Evolutionary conservation across 106 monocot species (phyloP), one percentile per base, ranked within the genome.

Genomic region (Dendrobium catenatum): DNA sequence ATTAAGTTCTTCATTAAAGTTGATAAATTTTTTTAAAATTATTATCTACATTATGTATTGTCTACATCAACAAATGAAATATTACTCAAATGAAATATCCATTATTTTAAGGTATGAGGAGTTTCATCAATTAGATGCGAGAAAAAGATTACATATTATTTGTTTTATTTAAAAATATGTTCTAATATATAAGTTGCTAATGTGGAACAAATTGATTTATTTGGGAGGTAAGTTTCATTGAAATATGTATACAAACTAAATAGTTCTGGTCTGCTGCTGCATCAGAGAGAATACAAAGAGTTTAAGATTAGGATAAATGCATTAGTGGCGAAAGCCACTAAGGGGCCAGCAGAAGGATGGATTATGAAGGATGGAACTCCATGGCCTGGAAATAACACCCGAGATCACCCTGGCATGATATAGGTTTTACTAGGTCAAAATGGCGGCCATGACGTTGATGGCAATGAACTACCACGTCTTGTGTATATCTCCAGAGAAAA

Each of bases 321-420:
- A 46, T 64, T 97, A 83, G 97, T 97, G 19, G 97, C 97, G 29
- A 29, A 29, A 29, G 29, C 29, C 29, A 1, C 29, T 29, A 29
- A 29, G 29, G 29, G 29, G 29, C 0, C 29, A 29, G 29, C 0
- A 29, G 96, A 96, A 29, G 29, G 29, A 29, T 29, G 29, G 96
- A 29, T 29, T 29, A 29, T 29, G 29, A 29, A 29, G 79, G 92
- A 93, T 40, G 97, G 94, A 47, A 94, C 97, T 4, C 97, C 94
- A 7, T 94, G 97, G 94, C 94, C 92, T 0, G 97, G 94, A 8
- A 98, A 98, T 83, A 98, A 98, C 88, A 94, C 94, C 13, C 85
- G 97, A 0, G 97, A 98, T 56, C 97, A 98, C 77, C 94, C 97
- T 2, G 97, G 97, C 79, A 98, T 98, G 94, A 94, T 98, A 73